These are phyloP conservation scores for Thelonectria blattea DNA, from an alignment of 2,329 filamentous ascomycete species.

Conservation along the genomic window DNA sequence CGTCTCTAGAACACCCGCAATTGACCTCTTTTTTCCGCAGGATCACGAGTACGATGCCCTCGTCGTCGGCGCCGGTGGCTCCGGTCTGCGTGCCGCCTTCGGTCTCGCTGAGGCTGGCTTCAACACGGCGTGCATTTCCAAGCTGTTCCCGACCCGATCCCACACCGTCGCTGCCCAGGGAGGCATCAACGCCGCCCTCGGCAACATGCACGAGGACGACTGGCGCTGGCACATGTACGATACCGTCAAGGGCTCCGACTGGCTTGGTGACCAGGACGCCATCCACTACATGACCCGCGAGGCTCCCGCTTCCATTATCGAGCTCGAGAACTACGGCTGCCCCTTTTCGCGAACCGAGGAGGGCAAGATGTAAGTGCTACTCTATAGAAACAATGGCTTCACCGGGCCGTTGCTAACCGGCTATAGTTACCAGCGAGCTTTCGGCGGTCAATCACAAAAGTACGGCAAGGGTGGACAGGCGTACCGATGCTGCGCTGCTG, in stretches of 20 bases:
- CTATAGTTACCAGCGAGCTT: slow-evolving; percentile 91
- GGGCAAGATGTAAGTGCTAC: slow-evolving; percentile 77
- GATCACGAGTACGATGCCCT: slow-evolving; percentile 99
- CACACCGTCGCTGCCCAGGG: slow-evolving; percentile 85
- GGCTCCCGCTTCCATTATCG: slow-evolving; percentile 87
- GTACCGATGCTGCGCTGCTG: slow-evolving; percentile 95
- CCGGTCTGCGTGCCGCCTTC: slow-evolving; percentile 82
- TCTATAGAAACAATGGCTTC: not conserved
- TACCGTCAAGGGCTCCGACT: slow-evolving; percentile 96
- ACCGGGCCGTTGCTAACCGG: slow-evolving; percentile 17
- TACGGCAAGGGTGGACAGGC: slow-evolving; percentile 97
- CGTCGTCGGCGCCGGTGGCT: slow-evolving; percentile 85
- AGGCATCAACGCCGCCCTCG: slow-evolving; percentile 86
- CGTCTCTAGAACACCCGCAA: slow-evolving; percentile 21
- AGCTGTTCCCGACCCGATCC: slow-evolving; percentile 84
- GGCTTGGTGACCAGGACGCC: slow-evolving; percentile 95
- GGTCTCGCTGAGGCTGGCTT: slow-evolving; percentile 87
- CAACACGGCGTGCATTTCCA: slow-evolving; percentile 87
- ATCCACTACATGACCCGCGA: slow-evolving; percentile 99
- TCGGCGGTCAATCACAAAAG: slow-evolving; percentile 95
- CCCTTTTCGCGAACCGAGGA: slow-evolving; percentile 97
- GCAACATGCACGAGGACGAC: slow-evolving; percentile 98
- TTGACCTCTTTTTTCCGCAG: slow-evolving; percentile 52
- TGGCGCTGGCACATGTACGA: slow-evolving; percentile 99
- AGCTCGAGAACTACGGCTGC: slow-evolving; percentile 97